Conservation (phyloP, 78 protist genomes). For the Dictyostelium brefeldianum region DNA sequence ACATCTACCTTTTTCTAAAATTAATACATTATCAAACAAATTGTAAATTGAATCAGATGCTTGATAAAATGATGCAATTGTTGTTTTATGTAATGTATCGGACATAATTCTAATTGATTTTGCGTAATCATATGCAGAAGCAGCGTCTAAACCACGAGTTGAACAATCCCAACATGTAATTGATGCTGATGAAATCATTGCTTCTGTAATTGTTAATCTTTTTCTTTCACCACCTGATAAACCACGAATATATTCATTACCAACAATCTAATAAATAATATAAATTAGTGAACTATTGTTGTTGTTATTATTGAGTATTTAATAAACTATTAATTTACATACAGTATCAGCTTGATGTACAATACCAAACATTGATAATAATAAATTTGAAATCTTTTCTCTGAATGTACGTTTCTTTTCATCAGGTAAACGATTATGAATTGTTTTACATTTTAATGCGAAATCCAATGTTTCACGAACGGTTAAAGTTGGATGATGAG, state of each 20-base stretch:
- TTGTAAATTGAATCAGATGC: too few relatives aligned
- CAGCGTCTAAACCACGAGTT: constrained; percentile 64
- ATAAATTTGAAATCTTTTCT: constrained; percentile 23
- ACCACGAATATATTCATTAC: constrained; percentile 41
- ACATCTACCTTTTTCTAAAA: too few relatives aligned
- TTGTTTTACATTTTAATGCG: constrained; percentile 72
- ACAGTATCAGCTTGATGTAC: constrained; percentile 57
- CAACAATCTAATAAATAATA: constrained; percentile 27
- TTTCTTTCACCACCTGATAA: constrained; percentile 70
- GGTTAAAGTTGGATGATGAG: constrained; percentile 73
- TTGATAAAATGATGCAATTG: too few relatives aligned
- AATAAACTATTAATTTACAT: too few relatives aligned
- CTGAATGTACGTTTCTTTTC: constrained; percentile 58
- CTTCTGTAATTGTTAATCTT: constrained; percentile 37
- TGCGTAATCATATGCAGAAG: constrained; percentile 54
- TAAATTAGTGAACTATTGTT: neutral
- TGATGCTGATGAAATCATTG: constrained; percentile 20
- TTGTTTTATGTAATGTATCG: too few relatives aligned
- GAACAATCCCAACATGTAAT: constrained; percentile 35
- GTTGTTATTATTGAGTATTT: neutral
- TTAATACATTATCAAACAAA: too few relatives aligned
- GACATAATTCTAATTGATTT: constrained; percentile 43
- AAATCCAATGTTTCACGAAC: constrained; percentile 77
- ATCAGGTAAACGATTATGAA: constrained; percentile 28
- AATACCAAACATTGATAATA: constrained; percentile 67